Percentiles rank a stretch among this genome's conserved stretches.
These are phyloP conservation scores for Polytrichum commune DNA, from an alignment of 225 moss, liverwort and hornwort genomes.

Conservation along the genomic window DNA sequence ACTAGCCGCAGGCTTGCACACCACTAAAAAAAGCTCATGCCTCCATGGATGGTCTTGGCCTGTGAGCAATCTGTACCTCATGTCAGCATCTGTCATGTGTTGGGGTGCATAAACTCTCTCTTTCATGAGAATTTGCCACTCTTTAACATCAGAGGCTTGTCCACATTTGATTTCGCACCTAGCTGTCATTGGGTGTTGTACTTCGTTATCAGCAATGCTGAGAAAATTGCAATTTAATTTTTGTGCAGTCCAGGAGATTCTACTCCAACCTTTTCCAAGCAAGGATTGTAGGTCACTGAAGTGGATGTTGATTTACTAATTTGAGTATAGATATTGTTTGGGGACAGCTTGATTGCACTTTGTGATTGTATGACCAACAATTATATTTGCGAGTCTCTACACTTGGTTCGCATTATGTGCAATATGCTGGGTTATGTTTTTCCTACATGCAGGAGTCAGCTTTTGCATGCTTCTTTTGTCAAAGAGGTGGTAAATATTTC, in stretches of 20 bases:
- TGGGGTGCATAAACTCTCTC: neutral
- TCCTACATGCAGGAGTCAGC: too few relatives aligned
- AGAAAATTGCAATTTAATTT: constrained; percentile 1
- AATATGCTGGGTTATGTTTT: too few relatives aligned
- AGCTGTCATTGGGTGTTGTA: constrained; percentile 57
- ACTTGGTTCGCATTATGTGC: too few relatives aligned
- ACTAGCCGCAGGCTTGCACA: constrained; percentile 19
- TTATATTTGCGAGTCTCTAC: too few relatives aligned
- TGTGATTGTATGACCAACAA: too few relatives aligned
- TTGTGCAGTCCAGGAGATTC: constrained; percentile 2
- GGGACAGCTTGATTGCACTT: too few relatives aligned
- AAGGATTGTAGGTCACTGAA: too few relatives aligned
- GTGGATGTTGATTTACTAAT: too few relatives aligned
- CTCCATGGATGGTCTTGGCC: constrained; percentile 21
- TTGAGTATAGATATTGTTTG: too few relatives aligned
- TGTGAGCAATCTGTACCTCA: constrained; percentile 10
- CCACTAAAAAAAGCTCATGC: constrained; percentile 21
- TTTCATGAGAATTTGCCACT: constrained; percentile 7
- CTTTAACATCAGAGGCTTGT: constrained; percentile 17
- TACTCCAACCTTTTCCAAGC: too few relatives aligned
- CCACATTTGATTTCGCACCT: constrained; percentile 20
- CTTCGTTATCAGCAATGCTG: constrained; percentile 6
- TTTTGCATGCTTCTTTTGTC: too few relatives aligned
- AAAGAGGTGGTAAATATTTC: too few relatives aligned
- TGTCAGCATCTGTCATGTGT: constrained; percentile 9